phyloP scores from a whole-genome alignment of 2,329 filamentous ascomycete genomes.

The Aspergillus texensis region DNA sequence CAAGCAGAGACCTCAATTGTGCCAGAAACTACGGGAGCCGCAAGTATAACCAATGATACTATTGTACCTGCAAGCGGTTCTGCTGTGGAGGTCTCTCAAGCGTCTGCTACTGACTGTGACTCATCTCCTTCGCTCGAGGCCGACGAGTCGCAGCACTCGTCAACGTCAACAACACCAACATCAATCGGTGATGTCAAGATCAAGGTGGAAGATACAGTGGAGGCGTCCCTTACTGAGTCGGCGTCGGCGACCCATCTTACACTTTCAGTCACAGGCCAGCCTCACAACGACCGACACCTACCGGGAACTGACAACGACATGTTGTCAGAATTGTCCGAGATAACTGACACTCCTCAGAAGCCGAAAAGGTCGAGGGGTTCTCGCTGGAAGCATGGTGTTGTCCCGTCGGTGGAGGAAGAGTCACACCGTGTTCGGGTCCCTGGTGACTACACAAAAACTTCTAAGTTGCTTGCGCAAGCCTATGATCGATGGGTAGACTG shows the following conservation, averaged over 20 bases:
- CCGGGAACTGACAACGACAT: conserved; percentile 25
- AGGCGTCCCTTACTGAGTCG: conserved; percentile 8
- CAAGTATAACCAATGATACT: background rate
- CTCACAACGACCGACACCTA: conserved; percentile 12
- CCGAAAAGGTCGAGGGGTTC: conserved; percentile 24
- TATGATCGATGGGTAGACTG: conserved; percentile 86
- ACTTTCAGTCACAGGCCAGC: conserved; percentile 12
- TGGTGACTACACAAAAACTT: conserved; percentile 82
- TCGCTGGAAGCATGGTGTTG: conserved; percentile 30
- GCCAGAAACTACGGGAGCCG: background rate
- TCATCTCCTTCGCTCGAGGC: conserved; percentile 30
- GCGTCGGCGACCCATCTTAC: background rate
- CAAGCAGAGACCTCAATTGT: conserved; percentile 1
- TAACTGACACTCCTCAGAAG: conserved; percentile 26
- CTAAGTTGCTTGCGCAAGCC: conserved; percentile 73
- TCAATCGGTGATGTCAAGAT: conserved; percentile 34
- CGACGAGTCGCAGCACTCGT: conserved; percentile 37
- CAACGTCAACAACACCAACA: conserved; percentile 40
- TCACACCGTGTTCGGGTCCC: conserved; percentile 55
- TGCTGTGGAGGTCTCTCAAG: conserved; percentile 9
- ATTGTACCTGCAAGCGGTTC: conserved; percentile 7
- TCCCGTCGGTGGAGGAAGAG: conserved; percentile 44
- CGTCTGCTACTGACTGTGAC: conserved; percentile 25
- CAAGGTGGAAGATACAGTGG: conserved; percentile 14
- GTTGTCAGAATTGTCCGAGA: conserved; percentile 31